These are phyloP conservation scores for Cercospora sp. DNA, from an alignment of 2,329 filamentous ascomycete species.

Conservation along the genomic window DNA sequence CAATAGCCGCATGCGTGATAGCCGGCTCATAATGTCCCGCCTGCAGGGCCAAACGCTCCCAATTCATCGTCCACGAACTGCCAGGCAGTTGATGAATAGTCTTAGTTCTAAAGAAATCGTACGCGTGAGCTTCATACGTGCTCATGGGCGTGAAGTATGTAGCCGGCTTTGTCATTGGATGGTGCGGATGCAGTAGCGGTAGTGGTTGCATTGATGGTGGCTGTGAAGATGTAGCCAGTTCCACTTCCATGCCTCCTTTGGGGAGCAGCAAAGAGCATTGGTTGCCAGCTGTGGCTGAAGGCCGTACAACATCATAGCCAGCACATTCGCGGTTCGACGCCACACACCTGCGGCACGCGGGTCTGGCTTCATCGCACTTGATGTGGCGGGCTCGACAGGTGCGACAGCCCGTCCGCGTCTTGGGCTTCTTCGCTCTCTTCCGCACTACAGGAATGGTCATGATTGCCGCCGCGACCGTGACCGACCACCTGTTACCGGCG, in stretches of 20 bases:
- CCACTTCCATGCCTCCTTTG: conserved; percentile 1
- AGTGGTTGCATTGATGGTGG: background rate
- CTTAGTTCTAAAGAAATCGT: conserved; percentile 24
- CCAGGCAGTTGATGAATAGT: conserved; percentile 26
- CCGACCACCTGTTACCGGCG: background rate
- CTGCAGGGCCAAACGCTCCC: conserved; percentile 23
- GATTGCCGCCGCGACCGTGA: background rate
- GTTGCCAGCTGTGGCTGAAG: conserved; percentile 6
- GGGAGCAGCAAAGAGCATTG: conserved; percentile 14
- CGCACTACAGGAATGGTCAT: conserved; percentile 18
- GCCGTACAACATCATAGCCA: conserved; percentile 20
- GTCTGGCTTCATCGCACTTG: conserved; percentile 25
- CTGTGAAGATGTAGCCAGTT: background rate
- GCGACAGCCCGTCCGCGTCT: conserved; percentile 21
- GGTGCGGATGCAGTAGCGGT: conserved; percentile 4
- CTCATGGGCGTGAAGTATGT: conserved; percentile 12
- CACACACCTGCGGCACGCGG: conserved; percentile 19
- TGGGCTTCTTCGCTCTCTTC: conserved; percentile 23
- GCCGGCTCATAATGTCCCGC: conserved; percentile 22
- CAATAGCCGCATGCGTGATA: conserved; percentile 23
- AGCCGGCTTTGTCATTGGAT: conserved; percentile 16
- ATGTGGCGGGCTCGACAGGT: conserved; percentile 25
- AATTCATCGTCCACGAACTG: conserved; percentile 22
- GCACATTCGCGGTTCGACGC: conserved; percentile 18
- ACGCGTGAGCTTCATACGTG: conserved; percentile 20